Base-by-base conservation (phyloP, 176 grass and related monocot genomes). In the Triticum turgidum region DNA sequence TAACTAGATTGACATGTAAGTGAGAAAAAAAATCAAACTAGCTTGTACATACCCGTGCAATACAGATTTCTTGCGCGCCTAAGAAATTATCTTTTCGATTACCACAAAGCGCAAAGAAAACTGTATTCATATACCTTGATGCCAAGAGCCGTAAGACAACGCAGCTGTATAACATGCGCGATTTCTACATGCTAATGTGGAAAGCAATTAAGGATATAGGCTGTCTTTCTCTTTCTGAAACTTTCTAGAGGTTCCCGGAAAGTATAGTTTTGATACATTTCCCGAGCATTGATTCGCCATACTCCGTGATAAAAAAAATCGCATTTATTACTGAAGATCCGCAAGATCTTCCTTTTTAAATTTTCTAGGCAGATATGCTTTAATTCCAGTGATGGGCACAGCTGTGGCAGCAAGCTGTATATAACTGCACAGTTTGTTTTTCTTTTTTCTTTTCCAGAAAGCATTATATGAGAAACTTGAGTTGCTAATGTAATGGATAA, bases 351-450 rank as follows among this genome's bases (percentile, higher is more conserved):
- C 59, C 83, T 98, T 96, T 69, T 89, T 90, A 18, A 87, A 65
- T 83, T 98, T 96, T 69, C 91, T 95, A 24, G 91, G 88, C 47
- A 84, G 61, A 25, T 90, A 90, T n/a, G 87, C 86, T 77, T 94
- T 89, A 29, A 86, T 92, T 82, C 96, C 92, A 3, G 87, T 94
- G 67, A 98, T 92, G 17, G 96, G 96, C 66, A 96, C 74, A 49
- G 93, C 25, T 82, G 87, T 96, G 47, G 93, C 92, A 72, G 93
- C 92, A 58, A 96, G 87, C 32, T 96, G 92, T 83, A 99, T 90
- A 88, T 99, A 90, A 85, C 92, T 99, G 90, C 77, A 81, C 5
- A 25, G 51, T 18, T 54, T 15, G 5, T 61, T 65, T 37, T 12
- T 45, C 7, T 9, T 39, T 12, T 32, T 32, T 32, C 32, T 30